Evolutionary conservation across 1,284 basidiomycete species (phyloP).

Genomic region (Malassezia pachydermatis): DNA sequence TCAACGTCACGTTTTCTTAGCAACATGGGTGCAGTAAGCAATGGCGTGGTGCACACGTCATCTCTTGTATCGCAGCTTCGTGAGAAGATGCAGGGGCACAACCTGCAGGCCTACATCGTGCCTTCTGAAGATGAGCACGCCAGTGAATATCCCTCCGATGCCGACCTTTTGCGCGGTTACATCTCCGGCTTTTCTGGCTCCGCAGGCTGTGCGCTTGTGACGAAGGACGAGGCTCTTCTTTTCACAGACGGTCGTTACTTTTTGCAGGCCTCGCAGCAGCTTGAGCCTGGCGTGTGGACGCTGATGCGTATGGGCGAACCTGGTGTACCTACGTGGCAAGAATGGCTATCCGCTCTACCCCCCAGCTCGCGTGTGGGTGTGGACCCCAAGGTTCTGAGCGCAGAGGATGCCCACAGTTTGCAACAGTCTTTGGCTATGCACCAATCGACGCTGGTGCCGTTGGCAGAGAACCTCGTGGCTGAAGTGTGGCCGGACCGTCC

Average conservation of each 20-base stretch:
- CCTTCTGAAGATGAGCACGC: conserved; percentile 58
- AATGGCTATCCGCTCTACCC: conserved; percentile 34
- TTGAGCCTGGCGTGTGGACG: conserved; percentile 73
- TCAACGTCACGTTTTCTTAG: background rate
- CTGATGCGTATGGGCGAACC: conserved; percentile 69
- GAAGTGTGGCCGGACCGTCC: conserved; percentile 69
- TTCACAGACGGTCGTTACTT: conserved; percentile 93
- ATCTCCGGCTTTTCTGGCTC: conserved; percentile 89
- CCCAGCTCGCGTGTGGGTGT: conserved; percentile 31
- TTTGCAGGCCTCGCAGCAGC: conserved; percentile 77
- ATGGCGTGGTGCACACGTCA: conserved; percentile 36
- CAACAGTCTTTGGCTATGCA: conserved; percentile 22
- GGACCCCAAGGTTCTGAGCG: conserved; percentile 36
- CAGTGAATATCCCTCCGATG: conserved; percentile 62
- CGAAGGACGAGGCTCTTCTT: conserved; percentile 53
- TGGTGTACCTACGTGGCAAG: conserved; percentile 77
- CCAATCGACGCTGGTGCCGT: conserved; percentile 26
- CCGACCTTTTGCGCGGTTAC: conserved; percentile 69
- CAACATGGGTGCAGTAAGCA: conserved; percentile 38
- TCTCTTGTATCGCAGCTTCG: conserved; percentile 31
- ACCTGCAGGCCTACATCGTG: conserved; percentile 43
- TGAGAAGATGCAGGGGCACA: conserved; percentile 27
- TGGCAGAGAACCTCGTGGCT: conserved; percentile 70
- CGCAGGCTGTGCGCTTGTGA: conserved; percentile 71
- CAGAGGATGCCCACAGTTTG: conserved; percentile 43